A percentile compares a stretch with the other conserved stretches of the same genome.
These are phyloP conservation scores for Neurospora sp. DNA, from an alignment of 495 filamentous ascomycete genomes.

Conservation along the genomic window DNA sequence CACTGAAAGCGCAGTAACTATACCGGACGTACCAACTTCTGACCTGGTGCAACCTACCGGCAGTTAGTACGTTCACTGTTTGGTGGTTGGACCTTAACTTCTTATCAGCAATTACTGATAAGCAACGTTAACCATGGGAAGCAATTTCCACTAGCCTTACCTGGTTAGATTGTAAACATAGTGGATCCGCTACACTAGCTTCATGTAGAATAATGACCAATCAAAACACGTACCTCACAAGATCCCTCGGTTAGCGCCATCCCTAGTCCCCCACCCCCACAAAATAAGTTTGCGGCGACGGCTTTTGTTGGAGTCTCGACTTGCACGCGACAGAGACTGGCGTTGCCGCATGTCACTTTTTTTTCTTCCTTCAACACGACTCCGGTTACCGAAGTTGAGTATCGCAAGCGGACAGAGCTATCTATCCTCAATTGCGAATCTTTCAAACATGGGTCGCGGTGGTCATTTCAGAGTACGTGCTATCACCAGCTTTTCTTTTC, in stretches of 20 bases:
- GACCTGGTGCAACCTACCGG: background rate
- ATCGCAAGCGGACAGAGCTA: conserved; percentile 1
- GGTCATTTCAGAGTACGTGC: conserved; percentile 10
- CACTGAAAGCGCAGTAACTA: background rate
- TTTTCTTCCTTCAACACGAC: conserved; percentile 8
- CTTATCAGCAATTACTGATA: background rate
- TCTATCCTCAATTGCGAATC: conserved; percentile 1
- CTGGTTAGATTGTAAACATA: background rate
- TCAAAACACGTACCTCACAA: background rate
- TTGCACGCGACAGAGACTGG: background rate
- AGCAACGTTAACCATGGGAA: background rate
- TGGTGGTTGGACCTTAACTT: background rate
- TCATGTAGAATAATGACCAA: background rate
- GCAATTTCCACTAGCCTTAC: background rate
- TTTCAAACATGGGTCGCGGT: conserved; percentile 7
- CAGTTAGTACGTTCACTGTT: background rate
- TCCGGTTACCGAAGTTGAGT: conserved; percentile 2
- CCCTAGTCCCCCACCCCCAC: conserved; percentile 11
- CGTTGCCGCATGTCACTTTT: conserved; percentile 7
- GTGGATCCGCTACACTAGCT: background rate
- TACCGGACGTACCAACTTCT: background rate
- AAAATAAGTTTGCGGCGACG: conserved; percentile 2
- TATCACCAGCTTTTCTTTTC: background rate
- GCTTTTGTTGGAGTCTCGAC: conserved; percentile 11
- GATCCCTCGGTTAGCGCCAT: background rate